A percentile compares a stretch with the other conserved stretches of the same genome.
These are phyloP conservation scores for Castanospermum australe DNA, from an alignment of 306 rosid species.

Conservation along the genomic window DNA sequence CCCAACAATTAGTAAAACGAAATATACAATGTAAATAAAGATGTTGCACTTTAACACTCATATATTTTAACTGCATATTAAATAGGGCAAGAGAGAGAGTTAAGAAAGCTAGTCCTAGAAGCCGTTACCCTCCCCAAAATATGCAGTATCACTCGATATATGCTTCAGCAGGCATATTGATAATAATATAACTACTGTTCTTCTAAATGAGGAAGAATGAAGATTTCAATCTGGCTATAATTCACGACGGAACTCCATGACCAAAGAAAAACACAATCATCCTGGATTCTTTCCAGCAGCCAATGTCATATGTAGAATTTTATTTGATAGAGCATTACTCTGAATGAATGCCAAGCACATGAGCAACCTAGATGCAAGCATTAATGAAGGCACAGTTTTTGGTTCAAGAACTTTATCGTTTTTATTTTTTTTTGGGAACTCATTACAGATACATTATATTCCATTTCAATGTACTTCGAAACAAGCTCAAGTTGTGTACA, in stretches of 20 bases:
- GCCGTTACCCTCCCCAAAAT: background rate
- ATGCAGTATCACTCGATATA: background rate
- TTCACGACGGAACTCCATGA: background rate
- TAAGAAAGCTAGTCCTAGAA: background rate
- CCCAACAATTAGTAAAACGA: background rate
- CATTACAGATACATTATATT: background rate
- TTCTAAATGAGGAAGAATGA: background rate
- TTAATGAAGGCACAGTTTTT: background rate
- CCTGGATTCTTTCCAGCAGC: background rate
- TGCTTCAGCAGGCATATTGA: background rate
- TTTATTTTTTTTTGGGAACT: background rate
- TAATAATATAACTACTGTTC: background rate
- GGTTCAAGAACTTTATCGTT: background rate
- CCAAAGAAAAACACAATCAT: background rate
- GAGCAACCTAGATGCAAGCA: background rate
- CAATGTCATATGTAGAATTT: background rate
- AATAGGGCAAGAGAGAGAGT: background rate
- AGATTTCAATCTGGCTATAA: background rate
- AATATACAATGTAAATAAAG: background rate
- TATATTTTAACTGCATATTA: background rate
- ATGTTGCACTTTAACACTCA: background rate
- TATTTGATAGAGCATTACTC: background rate
- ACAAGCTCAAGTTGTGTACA: background rate
- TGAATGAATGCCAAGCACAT: background rate
- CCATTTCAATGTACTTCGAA: background rate